These are phyloP conservation scores for Aureoboletus auriporus DNA, from an alignment of 768 basidiomycete genomes.

Conservation along the genomic window DNA sequence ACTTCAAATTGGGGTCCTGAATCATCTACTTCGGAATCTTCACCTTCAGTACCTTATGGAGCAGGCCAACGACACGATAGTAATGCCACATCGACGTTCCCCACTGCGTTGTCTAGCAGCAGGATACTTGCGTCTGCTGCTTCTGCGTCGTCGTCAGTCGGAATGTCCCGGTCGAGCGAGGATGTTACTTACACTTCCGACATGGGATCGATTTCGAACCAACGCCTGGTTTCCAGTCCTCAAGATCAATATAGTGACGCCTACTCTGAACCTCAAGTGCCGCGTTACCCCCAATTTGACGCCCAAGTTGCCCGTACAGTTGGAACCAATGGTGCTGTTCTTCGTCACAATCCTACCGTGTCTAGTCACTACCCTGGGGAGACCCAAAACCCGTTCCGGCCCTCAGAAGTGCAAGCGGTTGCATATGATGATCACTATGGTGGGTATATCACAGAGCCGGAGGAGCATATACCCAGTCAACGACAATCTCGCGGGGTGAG, in stretches of 20 bases:
- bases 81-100: slow-evolving; percentile 67
- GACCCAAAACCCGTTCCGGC: slow-evolving; percentile 56
- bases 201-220: slow-evolving; percentile 37
- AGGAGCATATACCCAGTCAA: slow-evolving; percentile 25
- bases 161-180: slow-evolving; percentile 42
- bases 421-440: slow-evolving; percentile 36
- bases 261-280: slow-evolving; percentile 16
- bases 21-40: slow-evolving; percentile 59
- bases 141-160: slow-evolving; percentile 38
- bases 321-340: slow-evolving; percentile 34
- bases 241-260: slow-evolving; percentile 30
- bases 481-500: slow-evolving; percentile 60
- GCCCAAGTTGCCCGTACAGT: slow-evolving; percentile 38
- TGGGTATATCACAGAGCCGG: slow-evolving; percentile 33
- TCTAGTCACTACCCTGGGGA: slow-evolving; percentile 42
- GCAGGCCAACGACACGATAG: slow-evolving; percentile 64
- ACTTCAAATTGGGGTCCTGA: slow-evolving; percentile 49
- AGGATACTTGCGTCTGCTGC: slow-evolving; percentile 43
- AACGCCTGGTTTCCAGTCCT: slow-evolving; percentile 38
- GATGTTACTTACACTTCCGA: slow-evolving; percentile 34
- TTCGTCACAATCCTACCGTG: slow-evolving; percentile 35
- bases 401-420: slow-evolving; percentile 39
- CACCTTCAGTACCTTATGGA: slow-evolving; percentile 30
- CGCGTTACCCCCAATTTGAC: slow-evolving; percentile 33
- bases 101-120: slow-evolving; percentile 66